A percentile compares a stretch with the other conserved stretches of the same genome.
Evolutionary conservation across 352 stramenopile genomes (phyloP).

Genomic region (Pythium sp.): DNA sequence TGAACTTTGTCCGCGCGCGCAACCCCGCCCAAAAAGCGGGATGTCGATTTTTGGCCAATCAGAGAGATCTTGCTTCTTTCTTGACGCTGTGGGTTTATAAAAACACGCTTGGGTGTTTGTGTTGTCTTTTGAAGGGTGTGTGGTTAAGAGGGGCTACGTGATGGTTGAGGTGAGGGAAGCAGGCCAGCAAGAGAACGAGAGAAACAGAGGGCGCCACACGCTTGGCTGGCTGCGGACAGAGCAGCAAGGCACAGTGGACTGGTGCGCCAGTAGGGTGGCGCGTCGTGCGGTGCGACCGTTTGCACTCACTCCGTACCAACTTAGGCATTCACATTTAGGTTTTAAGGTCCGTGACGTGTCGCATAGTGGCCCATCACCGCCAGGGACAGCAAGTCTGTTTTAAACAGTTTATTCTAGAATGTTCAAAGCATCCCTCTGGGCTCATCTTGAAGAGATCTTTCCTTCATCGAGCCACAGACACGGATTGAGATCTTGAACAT

Average conservation of each 20-base stretch:
- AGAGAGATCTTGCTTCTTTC: background rate
- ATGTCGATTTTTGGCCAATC: constrained; percentile 2
- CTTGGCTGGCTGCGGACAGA: too few relatives aligned
- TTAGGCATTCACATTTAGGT: background rate
- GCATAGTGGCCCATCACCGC: background rate
- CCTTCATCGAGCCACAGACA: background rate
- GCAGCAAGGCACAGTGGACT: background rate
- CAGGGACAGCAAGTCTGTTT: background rate
- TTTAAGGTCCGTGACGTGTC: background rate
- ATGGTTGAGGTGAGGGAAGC: background rate
- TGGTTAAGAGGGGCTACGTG: background rate
- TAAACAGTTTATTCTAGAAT: constrained; percentile 12
- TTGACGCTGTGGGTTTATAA: background rate
- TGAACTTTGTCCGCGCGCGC: background rate
- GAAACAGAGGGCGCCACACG: background rate
- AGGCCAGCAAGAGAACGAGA: background rate
- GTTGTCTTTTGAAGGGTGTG: background rate
- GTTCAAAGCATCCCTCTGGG: background rate
- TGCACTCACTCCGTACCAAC: background rate
- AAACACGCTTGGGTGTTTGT: background rate
- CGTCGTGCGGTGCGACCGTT: background rate
- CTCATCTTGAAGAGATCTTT: background rate
- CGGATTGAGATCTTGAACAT: background rate
- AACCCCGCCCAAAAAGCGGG: background rate
- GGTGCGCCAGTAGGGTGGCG: background rate